Evolutionary conservation across 208 protist genomes (phyloP).

Genomic region (Acanthamoeba culbertsoni): DNA sequence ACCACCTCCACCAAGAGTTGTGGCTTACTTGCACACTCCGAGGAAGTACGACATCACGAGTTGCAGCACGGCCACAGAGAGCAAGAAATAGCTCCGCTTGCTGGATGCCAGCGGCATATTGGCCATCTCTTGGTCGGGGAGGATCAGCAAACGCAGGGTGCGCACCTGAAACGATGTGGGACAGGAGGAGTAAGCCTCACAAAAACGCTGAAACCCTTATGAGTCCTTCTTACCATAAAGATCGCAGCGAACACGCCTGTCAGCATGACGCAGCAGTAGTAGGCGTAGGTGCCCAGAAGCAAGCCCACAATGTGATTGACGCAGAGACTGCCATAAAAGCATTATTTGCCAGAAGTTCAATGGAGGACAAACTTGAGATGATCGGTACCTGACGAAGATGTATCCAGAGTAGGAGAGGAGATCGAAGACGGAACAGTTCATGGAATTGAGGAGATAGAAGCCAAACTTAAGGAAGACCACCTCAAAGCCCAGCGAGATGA

Average conservation of each 20-base stretch:
- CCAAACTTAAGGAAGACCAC: slow-evolving; percentile 74
- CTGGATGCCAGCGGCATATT: slow-evolving; percentile 37
- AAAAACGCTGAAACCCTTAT: too few relatives aligned
- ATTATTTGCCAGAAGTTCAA: neutral
- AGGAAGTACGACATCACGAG: slow-evolving; percentile 59
- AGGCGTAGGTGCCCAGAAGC: slow-evolving; percentile 28
- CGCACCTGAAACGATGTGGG: neutral
- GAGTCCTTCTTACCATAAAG: slow-evolving; percentile 33
- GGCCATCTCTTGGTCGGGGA: slow-evolving; percentile 54
- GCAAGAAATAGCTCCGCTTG: slow-evolving; percentile 55
- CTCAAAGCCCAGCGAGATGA: slow-evolving; percentile 78
- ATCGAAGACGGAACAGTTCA: slow-evolving; percentile 73
- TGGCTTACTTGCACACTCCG: neutral
- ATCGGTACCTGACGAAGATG: slow-evolving; percentile 78
- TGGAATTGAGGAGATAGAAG: slow-evolving; percentile 72
- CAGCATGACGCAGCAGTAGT: slow-evolving; percentile 46
- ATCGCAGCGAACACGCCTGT: slow-evolving; percentile 38
- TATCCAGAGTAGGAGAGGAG: slow-evolving; percentile 75
- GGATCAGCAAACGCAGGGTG: slow-evolving; percentile 46
- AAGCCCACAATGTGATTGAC: slow-evolving; percentile 38
- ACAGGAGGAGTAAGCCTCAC: neutral
- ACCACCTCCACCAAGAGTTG: neutral
- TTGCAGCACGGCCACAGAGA: slow-evolving; percentile 39
- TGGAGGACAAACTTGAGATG: neutral
- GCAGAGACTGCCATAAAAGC: neutral